These are phyloP conservation scores for Aspergillus avenaceus DNA, from an alignment of 495 filamentous ascomycete genomes.

Conservation along the genomic window DNA sequence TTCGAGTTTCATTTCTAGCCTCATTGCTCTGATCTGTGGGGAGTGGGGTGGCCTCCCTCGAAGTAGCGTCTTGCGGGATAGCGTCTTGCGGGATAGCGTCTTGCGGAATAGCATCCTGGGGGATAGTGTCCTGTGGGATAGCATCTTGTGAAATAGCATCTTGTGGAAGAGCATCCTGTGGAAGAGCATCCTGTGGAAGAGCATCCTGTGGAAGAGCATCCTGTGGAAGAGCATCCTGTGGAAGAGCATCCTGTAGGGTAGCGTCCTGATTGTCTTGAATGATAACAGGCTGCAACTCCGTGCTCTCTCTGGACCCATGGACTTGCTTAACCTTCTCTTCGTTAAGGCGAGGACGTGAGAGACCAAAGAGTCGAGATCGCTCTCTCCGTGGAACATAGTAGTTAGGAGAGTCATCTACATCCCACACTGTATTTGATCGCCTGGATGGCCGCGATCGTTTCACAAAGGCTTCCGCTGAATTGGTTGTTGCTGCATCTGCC, in stretches of 20 bases:
- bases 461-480: conserved; percentile 11
- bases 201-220: no score
- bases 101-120: no score
- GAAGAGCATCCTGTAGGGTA: no score
- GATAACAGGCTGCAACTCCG: conserved; percentile 5
- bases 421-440: conserved; percentile 33
- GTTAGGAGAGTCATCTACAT: conserved; percentile 33
- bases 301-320: conserved; percentile 1
- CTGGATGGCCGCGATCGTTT: conserved; percentile 22
- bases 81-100: no score
- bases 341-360: conserved; percentile 10
- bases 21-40: background rate
- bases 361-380: conserved; percentile 6
- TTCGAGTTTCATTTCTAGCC: background rate
- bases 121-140: no score
- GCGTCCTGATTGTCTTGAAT: conserved; percentile 6
- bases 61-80: no score
- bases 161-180: no score
- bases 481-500: conserved; percentile 7
- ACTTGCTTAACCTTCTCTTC: conserved; percentile 10
- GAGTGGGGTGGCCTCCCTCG: conserved; percentile 7
- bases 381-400: conserved; percentile 24
- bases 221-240: no score
- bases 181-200: no score
- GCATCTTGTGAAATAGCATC: no score